Evolutionary conservation across 208 protist species (phyloP), one percentile per base, ranked within the genome.

Genomic region (Trypanosomatidae sp.): DNA sequence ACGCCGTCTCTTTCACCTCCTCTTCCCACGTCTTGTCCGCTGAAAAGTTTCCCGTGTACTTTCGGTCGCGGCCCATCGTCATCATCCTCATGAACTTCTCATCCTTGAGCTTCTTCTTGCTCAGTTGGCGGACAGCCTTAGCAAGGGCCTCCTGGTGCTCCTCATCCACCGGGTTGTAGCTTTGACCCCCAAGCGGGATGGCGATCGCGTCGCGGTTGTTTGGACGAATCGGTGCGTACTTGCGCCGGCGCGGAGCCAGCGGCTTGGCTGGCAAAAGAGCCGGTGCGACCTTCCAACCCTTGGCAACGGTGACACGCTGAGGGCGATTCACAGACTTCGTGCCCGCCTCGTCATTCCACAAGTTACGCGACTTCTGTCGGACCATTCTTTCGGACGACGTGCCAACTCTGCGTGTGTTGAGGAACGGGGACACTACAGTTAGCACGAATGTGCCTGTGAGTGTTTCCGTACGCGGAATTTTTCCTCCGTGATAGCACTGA

Each of bases 171-270:
- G 92, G 92, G 83, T 97, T 95, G 86, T 97, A 97, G 80, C 89
- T 94, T 73, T 97, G 92, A 0, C 92, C 92, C 10, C 64, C 80
- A 41, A 92, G 85, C 3, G 92, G 92, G 10, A 81, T 62, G 2
- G 90, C 65, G 22, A 97, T 89, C 44, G 92, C 92, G 13, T 78
- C 83, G 56, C 92, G 90, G n/a, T 90, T 90, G 82, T 97, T 97
- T 7, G 90, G 92, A 2, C 82, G 80, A 30, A 88, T 87, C 41
- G 80, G 83, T 0, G 80, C 87, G 47, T 91, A 91, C 86, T 94
- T 95, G 47, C 90, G 88, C 25, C 86, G 80, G n/a, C 92, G 88
- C 19, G 90, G 90, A 0, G 88, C 88, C 13, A 70, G 67, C 39
- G 71, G 59, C 65, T 94, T 92, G 3, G 62, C 25, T 3, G 91